phyloP scores from a whole-genome alignment of 2,329 filamentous ascomycete genomes.

The Ophiostoma angusticollis region DNA sequence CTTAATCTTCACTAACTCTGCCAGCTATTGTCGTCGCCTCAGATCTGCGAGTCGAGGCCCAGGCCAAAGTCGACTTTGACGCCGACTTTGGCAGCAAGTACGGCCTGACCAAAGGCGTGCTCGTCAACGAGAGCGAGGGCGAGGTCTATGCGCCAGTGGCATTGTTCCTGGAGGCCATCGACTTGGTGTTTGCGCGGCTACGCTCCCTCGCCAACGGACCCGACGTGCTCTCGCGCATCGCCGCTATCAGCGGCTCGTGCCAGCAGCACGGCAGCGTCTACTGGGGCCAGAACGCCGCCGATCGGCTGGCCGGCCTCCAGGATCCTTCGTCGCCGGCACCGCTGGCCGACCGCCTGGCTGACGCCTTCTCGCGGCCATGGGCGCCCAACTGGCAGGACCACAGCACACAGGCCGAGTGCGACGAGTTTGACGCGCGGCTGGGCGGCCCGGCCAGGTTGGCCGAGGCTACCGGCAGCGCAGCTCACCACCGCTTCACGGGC shows the following conservation, averaged over 20 bases:
- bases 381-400: conserved; percentile 98
- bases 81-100: conserved; percentile 62
- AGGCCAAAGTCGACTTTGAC: conserved; percentile 94
- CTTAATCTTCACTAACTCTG: not conserved
- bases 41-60: conserved; percentile 63
- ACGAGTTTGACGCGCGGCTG: conserved; percentile 66
- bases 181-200: conserved; percentile 68
- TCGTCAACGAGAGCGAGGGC: conserved; percentile 65
- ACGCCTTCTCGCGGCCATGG: conserved; percentile 69
- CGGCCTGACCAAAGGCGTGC: conserved; percentile 76
- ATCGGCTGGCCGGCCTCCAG: conserved; percentile 43
- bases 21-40: conserved; percentile 73
- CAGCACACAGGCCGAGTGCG: conserved; percentile 84
- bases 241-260: conserved; percentile 77
- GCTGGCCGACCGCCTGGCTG: conserved; percentile 59
- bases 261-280: conserved; percentile 98
- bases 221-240: conserved; percentile 49
- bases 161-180: conserved; percentile 87
- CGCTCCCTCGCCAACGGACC: conserved; percentile 52
- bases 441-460: conserved; percentile 55
- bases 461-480: conserved; percentile 73
- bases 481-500: conserved; percentile 96
- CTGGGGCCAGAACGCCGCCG: conserved; percentile 63
- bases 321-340: conserved; percentile 23
- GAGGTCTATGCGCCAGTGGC: conserved; percentile 89